Percentiles rank a stretch among this genome's conserved stretches.
Conservation (phyloP, 2,329 filamentous ascomycete species). For the Coleophoma crateriformis region DNA sequence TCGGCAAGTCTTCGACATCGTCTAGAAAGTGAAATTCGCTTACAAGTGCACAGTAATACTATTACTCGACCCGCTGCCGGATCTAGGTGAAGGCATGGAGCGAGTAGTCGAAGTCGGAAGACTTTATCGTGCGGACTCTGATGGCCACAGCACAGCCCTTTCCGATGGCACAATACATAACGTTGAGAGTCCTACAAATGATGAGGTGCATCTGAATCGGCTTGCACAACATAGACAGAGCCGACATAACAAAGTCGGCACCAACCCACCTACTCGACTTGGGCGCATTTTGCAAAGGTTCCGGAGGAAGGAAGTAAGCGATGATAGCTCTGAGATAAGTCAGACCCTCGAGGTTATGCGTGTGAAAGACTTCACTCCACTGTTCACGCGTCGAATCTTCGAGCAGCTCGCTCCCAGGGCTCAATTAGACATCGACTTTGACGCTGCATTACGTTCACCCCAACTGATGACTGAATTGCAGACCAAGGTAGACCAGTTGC, state of each 20-base stretch:
- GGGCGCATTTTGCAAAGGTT: no score
- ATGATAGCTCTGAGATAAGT: neutral
- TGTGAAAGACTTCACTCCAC: neutral
- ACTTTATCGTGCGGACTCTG: neutral
- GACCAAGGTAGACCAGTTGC: neutral
- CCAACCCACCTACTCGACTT: no score
- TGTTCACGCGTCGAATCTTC: neutral
- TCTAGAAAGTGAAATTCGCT: neutral
- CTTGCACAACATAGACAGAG: no score
- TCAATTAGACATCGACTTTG: slow-evolving; percentile 1
- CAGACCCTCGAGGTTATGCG: neutral
- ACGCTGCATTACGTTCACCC: slow-evolving; percentile 3
- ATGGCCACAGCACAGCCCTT: neutral
- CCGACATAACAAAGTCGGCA: no score
- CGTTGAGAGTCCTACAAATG: neutral
- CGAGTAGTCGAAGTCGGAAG: neutral
- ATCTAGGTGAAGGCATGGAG: slow-evolving; percentile 1
- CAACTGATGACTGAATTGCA: neutral
- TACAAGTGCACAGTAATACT: slow-evolving; percentile 3
- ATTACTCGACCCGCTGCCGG: slow-evolving; percentile 6
- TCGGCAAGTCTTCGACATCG: neutral
- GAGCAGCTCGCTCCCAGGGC: slow-evolving; percentile 2
- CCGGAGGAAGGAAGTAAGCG: no score
- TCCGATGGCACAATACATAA: neutral
- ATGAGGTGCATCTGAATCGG: no score